Base-by-base conservation (phyloP, 768 basidiomycete species). In the Gelatoporia subvermispora region DNA sequence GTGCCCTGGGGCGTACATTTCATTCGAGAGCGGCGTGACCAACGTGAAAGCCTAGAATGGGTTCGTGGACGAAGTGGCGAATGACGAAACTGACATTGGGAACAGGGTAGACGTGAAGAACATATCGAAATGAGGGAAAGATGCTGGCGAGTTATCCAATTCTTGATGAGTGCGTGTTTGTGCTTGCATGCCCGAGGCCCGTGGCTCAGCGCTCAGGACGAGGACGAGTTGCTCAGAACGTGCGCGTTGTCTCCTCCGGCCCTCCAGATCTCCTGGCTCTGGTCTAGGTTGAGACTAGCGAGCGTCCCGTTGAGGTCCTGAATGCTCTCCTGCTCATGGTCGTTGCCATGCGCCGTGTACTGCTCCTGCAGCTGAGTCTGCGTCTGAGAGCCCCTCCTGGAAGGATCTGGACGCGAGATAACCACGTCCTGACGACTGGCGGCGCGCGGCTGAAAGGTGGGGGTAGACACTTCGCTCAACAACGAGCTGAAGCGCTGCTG, bases 241-340 rank as follows among this genome's bases (percentile, higher is more conserved):
- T 58, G 49, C 24, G 54, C 43, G 39, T 46, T 60, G 59, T 48
- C 49, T 31, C n/a, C 51, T 15, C 57, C 59, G 45, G 57, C 48
- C 50, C 55, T 65, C 70, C 70, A 71, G n/a, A 63, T 62, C 24
- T 49, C 61, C 48, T 60, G 64, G 38, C 43, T 50, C 17, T 44
- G 21, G 58, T 82, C 84, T 48, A 90, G 67, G 54, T 88, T 76
- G 15, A 90, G 76, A 62, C 82, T 87, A 28, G 88, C 85, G 35
- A 91, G 72, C 23, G 83, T 87, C 18, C 84, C 83, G 57, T 86
- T 89, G 45, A 91, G 65, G 64, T 88, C 86, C 35, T 79, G 78
- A 55, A 90, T 75, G 24, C 63, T 43, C 50, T 84, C 82, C 16
- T 73, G 70, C 42, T 78, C 78, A 50, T 68, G 59, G 0, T 55